A percentile compares a stretch with the other conserved stretches of the same genome.
Evolutionary conservation across 768 basidiomycete species (phyloP).

Genomic region (Naganishia randhawae): DNA sequence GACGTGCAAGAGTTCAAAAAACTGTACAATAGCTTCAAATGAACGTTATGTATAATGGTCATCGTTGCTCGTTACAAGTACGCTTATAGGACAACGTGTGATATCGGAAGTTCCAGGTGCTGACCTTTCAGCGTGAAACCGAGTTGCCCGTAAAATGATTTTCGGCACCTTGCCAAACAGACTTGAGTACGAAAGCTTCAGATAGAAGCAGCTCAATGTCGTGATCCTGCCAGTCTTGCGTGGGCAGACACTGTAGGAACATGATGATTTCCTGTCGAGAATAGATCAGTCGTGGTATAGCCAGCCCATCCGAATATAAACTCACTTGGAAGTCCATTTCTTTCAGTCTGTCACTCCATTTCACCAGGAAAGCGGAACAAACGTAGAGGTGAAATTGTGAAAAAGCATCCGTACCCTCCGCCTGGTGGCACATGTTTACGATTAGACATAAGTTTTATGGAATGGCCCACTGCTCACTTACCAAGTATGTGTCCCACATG

Average conservation of each 20-base stretch:
- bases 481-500: conserved; percentile 99
- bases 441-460: background rate
- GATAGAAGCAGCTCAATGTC: conserved; percentile 92
- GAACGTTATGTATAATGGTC: background rate
- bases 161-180: conserved; percentile 51
- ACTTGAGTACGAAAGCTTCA: conserved; percentile 75
- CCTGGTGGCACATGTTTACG: conserved; percentile 55
- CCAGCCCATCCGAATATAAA: background rate
- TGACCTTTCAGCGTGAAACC: background rate
- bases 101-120: background rate
- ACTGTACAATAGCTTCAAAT: conserved; percentile 57
- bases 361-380: conserved; percentile 92
- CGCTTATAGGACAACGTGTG: background rate
- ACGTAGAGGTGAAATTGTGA: conserved; percentile 98
- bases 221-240: conserved; percentile 86
- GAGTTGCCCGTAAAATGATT: conserved; percentile 42
- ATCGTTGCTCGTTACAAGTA: background rate
- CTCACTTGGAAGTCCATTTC: conserved; percentile 97
- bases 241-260: conserved; percentile 63
- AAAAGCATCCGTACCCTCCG: conserved; percentile 95
- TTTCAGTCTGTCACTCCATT: conserved; percentile 87
- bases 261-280: conserved; percentile 85
- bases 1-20: conserved; percentile 80
- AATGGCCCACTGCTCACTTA: conserved; percentile 51
- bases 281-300: background rate